Percentiles rank a stretch among this genome's conserved stretches.
Conservation (phyloP, 2,329 filamentous ascomycete species). For the Verticillium nubilum region DNA sequence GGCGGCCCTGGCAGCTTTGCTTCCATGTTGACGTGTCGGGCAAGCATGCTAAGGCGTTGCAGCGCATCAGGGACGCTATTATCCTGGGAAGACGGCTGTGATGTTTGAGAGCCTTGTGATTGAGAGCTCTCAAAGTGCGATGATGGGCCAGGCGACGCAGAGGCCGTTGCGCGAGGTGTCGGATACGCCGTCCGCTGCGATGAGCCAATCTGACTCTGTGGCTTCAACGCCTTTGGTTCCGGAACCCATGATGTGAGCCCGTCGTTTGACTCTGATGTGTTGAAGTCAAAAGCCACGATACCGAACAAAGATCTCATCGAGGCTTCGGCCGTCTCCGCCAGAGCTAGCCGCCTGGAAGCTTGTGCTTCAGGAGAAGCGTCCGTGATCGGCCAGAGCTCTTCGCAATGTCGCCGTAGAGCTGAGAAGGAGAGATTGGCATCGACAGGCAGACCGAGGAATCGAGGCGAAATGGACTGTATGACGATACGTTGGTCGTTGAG, state of each 20-base stretch:
- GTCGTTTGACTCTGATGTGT: not conserved
- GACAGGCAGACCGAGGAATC: not conserved
- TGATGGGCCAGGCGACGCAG: not conserved
- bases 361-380: constrained; percentile 1
- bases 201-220: not conserved
- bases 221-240: not conserved
- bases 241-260: constrained; percentile 3
- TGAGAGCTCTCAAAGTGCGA: constrained; percentile 1
- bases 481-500: constrained; percentile 6
- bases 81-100: not conserved
- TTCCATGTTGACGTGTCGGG: constrained; percentile 1
- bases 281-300: constrained; percentile 8
- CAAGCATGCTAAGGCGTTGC: constrained; percentile 12
- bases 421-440: not conserved
- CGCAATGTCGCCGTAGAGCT: not conserved
- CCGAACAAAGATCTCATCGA: constrained; percentile 9
- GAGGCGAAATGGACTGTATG: constrained; percentile 2
- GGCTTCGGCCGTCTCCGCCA: constrained; percentile 11
- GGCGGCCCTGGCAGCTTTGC: constrained; percentile 2
- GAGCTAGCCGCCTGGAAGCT: constrained; percentile 7
- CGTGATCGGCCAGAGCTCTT: constrained; percentile 5
- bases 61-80: constrained; percentile 2
- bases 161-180: constrained; percentile 6
- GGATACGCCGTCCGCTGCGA: constrained; percentile 4
- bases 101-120: not conserved